Evolutionary conservation across 2,329 filamentous ascomycete genomes (phyloP), one percentile per base, ranked within the genome.

Genomic region (Conoideocrella luteorostrata): DNA sequence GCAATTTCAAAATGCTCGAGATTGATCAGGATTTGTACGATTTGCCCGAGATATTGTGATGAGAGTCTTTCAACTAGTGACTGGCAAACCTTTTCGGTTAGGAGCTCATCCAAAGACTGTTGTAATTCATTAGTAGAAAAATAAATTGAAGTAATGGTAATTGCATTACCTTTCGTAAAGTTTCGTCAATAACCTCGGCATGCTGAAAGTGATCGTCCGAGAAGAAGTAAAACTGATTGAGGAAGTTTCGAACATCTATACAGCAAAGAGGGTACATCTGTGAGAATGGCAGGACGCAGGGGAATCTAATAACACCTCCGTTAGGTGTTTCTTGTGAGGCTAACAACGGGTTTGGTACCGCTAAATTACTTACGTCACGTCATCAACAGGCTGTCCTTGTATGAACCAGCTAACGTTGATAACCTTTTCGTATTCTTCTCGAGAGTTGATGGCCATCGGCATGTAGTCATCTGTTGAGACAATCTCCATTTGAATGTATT

Each of bases 191-290:
- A 42, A 94, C 78, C 49, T 79, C 84, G 1, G 88, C 86, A 51
- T 95, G 87, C 50, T 93, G 85, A 59, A 97, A 97, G 60, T 97
- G 89, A 57, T 97, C 90, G 56, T 95, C 90, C 7, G 88, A 89
- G 66, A 97, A 98, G 64, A 94, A 90, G 64, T 97, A 97, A 57
- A 98, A 97, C 59, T 97, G 90, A 62, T 96, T 96, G 47, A 97
- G 72, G 63, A 98, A 97, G 63, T 96, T 96, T 32, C 91, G 81
- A 55, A 98, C 96, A 58, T 97, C 89, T 60, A 97, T 97, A 69
- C 93, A 98, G 66, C 93, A 96, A 24, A 97, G 75, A 1, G 93
- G 91, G 60, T 98, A 98, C 93, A 98, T 98, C 56, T 97, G 90
- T 11, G 90, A 96, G 63, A 98, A 98, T 1, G 93, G 94, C 2